These are phyloP conservation scores for Lipomyces sp. DNA, from an alignment of 805 yeast genomes.

Conservation along the genomic window DNA sequence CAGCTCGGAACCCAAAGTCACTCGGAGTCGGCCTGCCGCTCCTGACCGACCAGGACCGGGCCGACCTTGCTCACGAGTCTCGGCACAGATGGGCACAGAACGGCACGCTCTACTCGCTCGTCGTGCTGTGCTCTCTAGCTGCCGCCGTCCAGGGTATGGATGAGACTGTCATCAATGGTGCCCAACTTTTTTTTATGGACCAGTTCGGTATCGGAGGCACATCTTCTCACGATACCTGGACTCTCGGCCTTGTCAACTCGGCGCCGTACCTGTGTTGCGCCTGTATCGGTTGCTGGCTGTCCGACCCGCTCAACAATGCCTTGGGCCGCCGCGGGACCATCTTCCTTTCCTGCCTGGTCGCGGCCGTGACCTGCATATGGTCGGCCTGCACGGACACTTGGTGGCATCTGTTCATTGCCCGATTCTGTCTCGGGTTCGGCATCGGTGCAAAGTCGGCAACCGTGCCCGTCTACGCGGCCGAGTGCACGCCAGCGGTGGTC, in stretches of 20 bases:
- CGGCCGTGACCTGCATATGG: constrained; percentile 66
- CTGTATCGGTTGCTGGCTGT: constrained; percentile 59
- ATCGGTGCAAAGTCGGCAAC: constrained; percentile 71
- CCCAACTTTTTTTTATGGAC: constrained; percentile 58
- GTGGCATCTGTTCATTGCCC: constrained; percentile 64
- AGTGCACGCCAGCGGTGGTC: constrained; percentile 60
- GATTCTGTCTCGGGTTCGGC: constrained; percentile 66
- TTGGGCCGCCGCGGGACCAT: constrained; percentile 67
- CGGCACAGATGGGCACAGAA: constrained; percentile 55
- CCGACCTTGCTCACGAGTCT: constrained; percentile 52
- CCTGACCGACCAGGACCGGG: constrained; percentile 46
- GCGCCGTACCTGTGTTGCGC: constrained; percentile 70
- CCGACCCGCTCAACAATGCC: constrained; percentile 56
- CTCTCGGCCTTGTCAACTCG: constrained; percentile 65
- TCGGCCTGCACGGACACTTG: constrained; percentile 65
- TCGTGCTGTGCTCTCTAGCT: constrained; percentile 66
- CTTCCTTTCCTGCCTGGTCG: constrained; percentile 61
- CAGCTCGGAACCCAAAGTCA: constrained; percentile 57
- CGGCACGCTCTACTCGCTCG: constrained; percentile 51
- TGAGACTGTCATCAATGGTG: constrained; percentile 72
- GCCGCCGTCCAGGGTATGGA: constrained; percentile 78
- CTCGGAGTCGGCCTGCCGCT: constrained; percentile 49
- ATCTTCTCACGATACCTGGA: constrained; percentile 46
- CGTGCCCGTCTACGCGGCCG: constrained; percentile 70
- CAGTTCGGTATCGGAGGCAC: constrained; percentile 52